Base-by-base conservation (phyloP, 192 early-diverging fungal species). In the Helicostylum pulchrum region DNA sequence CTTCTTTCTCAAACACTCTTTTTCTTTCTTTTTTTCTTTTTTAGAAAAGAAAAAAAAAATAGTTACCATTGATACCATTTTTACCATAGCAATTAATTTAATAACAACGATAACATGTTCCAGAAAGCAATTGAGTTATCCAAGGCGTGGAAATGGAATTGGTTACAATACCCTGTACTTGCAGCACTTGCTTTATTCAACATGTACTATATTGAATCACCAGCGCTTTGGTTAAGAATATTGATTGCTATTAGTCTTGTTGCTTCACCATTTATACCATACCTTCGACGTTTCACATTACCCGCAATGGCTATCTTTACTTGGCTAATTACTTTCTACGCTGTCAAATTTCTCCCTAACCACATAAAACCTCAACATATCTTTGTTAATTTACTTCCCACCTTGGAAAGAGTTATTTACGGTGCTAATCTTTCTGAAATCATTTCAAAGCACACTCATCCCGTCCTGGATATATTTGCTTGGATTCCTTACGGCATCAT, bases 401-500 rank as follows among this genome's bases (percentile, higher is more conserved):
- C 85, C 5, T 68, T 88, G 7, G 88, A 89, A 69, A 80, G 81
- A 47, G 82, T 87, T 34, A 67, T 89, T n/a, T 89, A 88, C 48
- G 86, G 83, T 32, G 84, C 80, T 53, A 84, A 82, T 59, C 73
- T 89, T 19, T 80, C 82, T 2, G 82, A 85, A 48, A 66, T 88
- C n/a, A 81, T 86, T 42, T 78, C 82, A 1, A 65, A 66, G 21
- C 70, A 79, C 23, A 79, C 84, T 0, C 77, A 80, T 1, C 54
- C 78, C n/a, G 42, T 80, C 8, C 67, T 79, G 32, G 89, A 90
- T 72, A 55, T 89, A 4, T 62, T 88, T 21, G 83, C 85, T 2
- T 90, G 88, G 80, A 52, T 90, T 31, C 88, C 86, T 8, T 89
- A 90, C 62, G 89, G 89, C n/a, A 74, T 90, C n/a, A 52, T 87